phyloP scores from a whole-genome alignment of 768 basidiomycete genomes.

The Mycena polygramma region DNA sequence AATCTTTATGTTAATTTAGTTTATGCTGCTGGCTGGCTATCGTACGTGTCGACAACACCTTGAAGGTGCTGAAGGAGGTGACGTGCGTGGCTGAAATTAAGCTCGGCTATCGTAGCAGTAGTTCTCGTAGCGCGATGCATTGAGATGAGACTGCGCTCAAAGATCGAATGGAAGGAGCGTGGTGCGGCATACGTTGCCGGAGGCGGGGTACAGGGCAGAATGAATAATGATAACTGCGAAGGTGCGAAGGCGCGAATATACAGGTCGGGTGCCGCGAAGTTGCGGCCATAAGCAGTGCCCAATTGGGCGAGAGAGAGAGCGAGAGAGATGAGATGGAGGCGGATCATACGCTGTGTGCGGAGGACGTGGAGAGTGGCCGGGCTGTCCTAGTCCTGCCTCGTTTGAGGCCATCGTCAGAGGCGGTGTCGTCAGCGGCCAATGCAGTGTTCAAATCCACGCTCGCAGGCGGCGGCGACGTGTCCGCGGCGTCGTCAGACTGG shows the following conservation, averaged over 20 bases:
- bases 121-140: constrained; percentile 36
- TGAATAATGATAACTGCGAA: constrained; percentile 42
- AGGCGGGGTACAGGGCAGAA: constrained; percentile 31
- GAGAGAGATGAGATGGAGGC: constrained; percentile 22
- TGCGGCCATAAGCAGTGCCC: constrained; percentile 13
- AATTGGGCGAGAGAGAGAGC: constrained; percentile 22
- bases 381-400: constrained; percentile 56
- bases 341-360: constrained; percentile 42
- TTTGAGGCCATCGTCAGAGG: constrained; percentile 53
- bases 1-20: constrained; percentile 34
- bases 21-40: constrained; percentile 33
- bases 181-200: constrained; percentile 24
- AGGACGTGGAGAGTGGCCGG: constrained; percentile 53
- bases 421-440: constrained; percentile 50
- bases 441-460: constrained; percentile 45
- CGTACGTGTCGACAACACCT: constrained; percentile 17
- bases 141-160: constrained; percentile 37
- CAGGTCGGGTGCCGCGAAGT: constrained; percentile 9
- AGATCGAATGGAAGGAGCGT: constrained; percentile 37
- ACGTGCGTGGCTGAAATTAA: constrained; percentile 32
- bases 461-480: constrained; percentile 36
- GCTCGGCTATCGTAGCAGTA: constrained; percentile 35
- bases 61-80: constrained; percentile 12
- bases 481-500: constrained; percentile 42
- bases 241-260: constrained; percentile 18